phyloP scores from a whole-genome alignment of 1,139 yeast species.

The Suhomyces taliae region DNA sequence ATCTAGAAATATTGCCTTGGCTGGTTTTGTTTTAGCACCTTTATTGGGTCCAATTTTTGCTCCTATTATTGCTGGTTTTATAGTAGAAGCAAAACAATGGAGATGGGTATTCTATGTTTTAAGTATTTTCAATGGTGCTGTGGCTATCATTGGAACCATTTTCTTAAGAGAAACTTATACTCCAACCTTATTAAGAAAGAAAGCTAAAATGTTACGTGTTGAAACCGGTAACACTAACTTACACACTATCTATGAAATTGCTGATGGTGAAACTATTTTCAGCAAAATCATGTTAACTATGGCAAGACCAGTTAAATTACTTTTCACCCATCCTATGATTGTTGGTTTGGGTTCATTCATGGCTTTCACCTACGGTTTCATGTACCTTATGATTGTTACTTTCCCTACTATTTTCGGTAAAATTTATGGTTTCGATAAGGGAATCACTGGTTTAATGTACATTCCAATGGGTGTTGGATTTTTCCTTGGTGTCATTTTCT shows the following conservation, averaged over 20 bases:
- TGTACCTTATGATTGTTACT: slow-evolving; percentile 48
- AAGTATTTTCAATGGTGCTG: slow-evolving; percentile 41
- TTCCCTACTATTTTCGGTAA: slow-evolving; percentile 39
- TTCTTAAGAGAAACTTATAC: slow-evolving; percentile 43
- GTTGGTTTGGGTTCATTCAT: slow-evolving; percentile 47
- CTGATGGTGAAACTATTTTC: slow-evolving; percentile 34
- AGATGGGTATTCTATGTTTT: slow-evolving; percentile 47
- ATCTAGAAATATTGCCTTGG: slow-evolving; percentile 39
- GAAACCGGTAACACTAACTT: slow-evolving; percentile 39
- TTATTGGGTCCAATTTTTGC: slow-evolving; percentile 64
- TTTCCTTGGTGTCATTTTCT: slow-evolving; percentile 37
- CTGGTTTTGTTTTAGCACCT: slow-evolving; percentile 44
- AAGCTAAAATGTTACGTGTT: slow-evolving; percentile 32
- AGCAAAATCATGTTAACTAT: slow-evolving; percentile 35
- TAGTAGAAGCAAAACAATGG: slow-evolving; percentile 30
- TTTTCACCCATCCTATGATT: slow-evolving; percentile 48
- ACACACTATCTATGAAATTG: slow-evolving; percentile 46
- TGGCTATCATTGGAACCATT: slow-evolving; percentile 36
- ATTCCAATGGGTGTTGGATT: slow-evolving; percentile 49
- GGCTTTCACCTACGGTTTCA: slow-evolving; percentile 49
- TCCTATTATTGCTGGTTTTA: slow-evolving; percentile 57
- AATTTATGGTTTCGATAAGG: slow-evolving; percentile 36
- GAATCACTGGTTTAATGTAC: slow-evolving; percentile 43
- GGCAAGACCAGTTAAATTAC: slow-evolving; percentile 40
- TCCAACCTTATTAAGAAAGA: slow-evolving; percentile 36